Base-by-base conservation (phyloP, 2,329 filamentous ascomycete genomes). In the Ceratocystis alfenasii region DNA sequence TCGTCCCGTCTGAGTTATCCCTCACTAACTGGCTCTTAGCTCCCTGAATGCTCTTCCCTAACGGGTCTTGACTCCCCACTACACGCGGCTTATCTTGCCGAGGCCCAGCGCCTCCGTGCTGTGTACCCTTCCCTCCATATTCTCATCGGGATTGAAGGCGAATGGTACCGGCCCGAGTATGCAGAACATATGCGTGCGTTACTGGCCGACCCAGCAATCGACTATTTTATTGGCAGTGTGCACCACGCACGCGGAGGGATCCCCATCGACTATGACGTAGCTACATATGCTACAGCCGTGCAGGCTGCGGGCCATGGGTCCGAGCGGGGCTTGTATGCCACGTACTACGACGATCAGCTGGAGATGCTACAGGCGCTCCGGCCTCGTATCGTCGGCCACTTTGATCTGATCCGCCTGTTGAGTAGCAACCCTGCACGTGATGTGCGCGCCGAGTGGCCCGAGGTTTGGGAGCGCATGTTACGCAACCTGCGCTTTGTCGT, bases 161-260 rank as follows among this genome's bases (percentile, higher is more conserved):
- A 99, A 74, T 99, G 90, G 86, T 94, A 96, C 74, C 86, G 92
- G 5, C 81, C 87, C 0, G 80, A 79, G 2, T 84, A 86, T 70
- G 75, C 74, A 0, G 69, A 77, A 1, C 76, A 87, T 60, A 86
- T 95, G 67, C 72, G 77, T 44, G 70, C 74, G 10, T 81, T 90
- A 2, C 79, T 90, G 22, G 74, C 79, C 8, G 77, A 87, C 25
- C 82, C 89, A 48, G 75, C 77, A 8, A 81, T 95, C 68, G 93
- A 97, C 76, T 89, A 95, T 76, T 96, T 96, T 78, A 81, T 99
- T 72, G 94, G 94, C 67, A 95, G 89, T 1, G 82, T 97, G 62
- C 94, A 99, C 76, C 94, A 99, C 75, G 88, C 92, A 6, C 84
- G 89, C 72, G 86, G 86, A 17, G 86, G 86, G 17, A 80, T 93